Evolutionary conservation across 164 flowering plant species (phyloP), one percentile per base, ranked within the genome.

Genomic region (Stephania japonica): DNA sequence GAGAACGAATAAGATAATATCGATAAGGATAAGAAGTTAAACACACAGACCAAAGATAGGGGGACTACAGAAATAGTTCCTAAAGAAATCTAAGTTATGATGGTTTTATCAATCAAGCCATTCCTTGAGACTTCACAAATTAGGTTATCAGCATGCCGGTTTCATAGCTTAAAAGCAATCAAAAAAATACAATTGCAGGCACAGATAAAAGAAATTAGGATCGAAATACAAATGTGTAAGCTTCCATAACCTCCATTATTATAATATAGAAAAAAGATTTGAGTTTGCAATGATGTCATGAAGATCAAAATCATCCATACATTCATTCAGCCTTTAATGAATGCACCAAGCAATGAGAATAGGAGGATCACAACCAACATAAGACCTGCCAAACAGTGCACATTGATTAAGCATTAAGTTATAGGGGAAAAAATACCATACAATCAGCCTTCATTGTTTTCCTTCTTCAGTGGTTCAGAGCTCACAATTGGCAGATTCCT

Each of bases 401-500:
- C 10, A 16, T 9, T 47, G 53, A 11, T 13, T 47, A 47, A 32
- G 10, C 53, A 47, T 16, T 16, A 47, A 47, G 53, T 47, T 47
- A 47, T 47, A 47, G 53, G 13, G 53, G 53, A 4, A 47, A 8
- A 11, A 16, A 47, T 47, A 47, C 53, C 23, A n/a, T 59, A 59
- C 21, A 59, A 71, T 89, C 81, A 86, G 79, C 82, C 84, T 56
- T 77, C 64, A 19, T 86, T 87, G 68, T 79, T 81, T 72, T 85
- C 90, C 70, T 81, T 85, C 71, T 81, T 87, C 65, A 70, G 9
- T 11, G 92, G 90, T 61, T 88, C 93, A 25, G 94, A 84, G 78
- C 79, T 88, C 67, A 88, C 87, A 80, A 85, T 75, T 0, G 98
- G 96, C 79, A 91, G 90, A 80, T 91, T 90, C 81, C 88, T 87